These are phyloP conservation scores for Pyrenophora seminiperda DNA, from an alignment of 2,329 filamentous ascomycete species.

Conservation along the genomic window DNA sequence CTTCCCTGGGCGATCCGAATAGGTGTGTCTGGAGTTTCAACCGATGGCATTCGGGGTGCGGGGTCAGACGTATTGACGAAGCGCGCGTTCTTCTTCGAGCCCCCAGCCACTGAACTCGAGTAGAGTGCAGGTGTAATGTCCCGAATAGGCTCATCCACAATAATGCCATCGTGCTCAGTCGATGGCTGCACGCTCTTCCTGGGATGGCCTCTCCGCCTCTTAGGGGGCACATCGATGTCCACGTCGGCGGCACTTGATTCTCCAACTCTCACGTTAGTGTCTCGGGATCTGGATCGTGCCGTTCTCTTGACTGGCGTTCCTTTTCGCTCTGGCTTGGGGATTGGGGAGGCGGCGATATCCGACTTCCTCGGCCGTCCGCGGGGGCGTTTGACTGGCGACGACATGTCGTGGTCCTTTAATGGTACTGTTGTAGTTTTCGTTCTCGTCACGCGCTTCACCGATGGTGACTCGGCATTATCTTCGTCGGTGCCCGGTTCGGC, in stretches of 20 bases:
- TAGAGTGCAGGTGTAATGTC: constrained; percentile 14
- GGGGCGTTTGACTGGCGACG: constrained; percentile 44
- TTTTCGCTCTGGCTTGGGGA: constrained; percentile 36
- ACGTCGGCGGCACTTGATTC: constrained; percentile 31
- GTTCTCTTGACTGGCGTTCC: constrained; percentile 42
- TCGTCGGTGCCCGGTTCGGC: constrained; percentile 50
- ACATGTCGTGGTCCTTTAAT: constrained; percentile 47
- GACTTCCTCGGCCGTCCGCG: constrained; percentile 48
- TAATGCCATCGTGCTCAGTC: constrained; percentile 23
- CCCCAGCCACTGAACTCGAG: neutral
- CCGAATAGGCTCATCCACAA: constrained; percentile 1
- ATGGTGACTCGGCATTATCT: constrained; percentile 41
- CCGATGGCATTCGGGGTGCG: constrained; percentile 8
- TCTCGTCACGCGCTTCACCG: constrained; percentile 32
- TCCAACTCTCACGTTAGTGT: constrained; percentile 20
- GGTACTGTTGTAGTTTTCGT: constrained; percentile 50
- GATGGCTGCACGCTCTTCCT: constrained; percentile 37
- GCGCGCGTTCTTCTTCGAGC: constrained; percentile 18
- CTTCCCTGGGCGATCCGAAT: constrained; percentile 18
- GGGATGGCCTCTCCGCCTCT: constrained; percentile 41
- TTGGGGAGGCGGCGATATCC: constrained; percentile 25
- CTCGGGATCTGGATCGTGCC: constrained; percentile 32
- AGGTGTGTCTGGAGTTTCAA: constrained; percentile 19
- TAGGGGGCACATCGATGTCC: constrained; percentile 33
- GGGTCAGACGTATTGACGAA: constrained; percentile 8